Base-by-base conservation (phyloP, 805 yeast genomes). In the Metahyphopichia silvanorum region DNA sequence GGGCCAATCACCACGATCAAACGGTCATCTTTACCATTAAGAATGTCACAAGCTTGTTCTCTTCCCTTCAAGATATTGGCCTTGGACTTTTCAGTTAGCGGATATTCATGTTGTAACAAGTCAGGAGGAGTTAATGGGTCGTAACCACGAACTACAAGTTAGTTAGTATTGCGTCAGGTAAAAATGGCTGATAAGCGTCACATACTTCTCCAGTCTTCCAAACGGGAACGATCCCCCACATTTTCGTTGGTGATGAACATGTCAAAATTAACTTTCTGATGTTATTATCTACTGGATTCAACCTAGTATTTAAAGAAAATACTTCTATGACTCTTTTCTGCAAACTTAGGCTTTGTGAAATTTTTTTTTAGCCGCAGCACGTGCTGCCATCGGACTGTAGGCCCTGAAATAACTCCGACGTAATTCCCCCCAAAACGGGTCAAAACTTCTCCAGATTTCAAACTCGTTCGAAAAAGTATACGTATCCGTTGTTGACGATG, bases 91-190 rank as follows among this genome's bases (percentile, higher is more conserved):
- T 69, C 73, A 21, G 82, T 68, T 29, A 87, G 74, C 25, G 86
- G 91, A 55, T 71, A 71, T 60, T 91, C 96, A 46, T 82, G 85
- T 63, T 89, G 96, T 25, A 91, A 74, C 36, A 89, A 72, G 53
- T 86, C 96, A 17, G 98, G 98, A 9, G 98, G 86, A n/a, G 94
- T 83, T 42, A 91, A 71, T 15, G 98, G 98, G 54, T 88, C 91
- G 74, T 91, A 91, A 25, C 97, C 98, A 50, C 71, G 66, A 40
- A 67, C 73, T 66, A 37, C 2, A 24, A 16, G n/a, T 8, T 11
- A 24, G 44, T 55, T 47, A 44, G 52, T 44, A 37, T 19, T 15
- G n/a, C 10, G 19, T 16, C 11, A 20, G 10, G 10, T 7, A 19
- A 19, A 23, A 23, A 12, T 8, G 15, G 18, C 6, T 25, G 7